Conservation (phyloP, 106 monocot species). For the Dendrobium nobile region DNA sequence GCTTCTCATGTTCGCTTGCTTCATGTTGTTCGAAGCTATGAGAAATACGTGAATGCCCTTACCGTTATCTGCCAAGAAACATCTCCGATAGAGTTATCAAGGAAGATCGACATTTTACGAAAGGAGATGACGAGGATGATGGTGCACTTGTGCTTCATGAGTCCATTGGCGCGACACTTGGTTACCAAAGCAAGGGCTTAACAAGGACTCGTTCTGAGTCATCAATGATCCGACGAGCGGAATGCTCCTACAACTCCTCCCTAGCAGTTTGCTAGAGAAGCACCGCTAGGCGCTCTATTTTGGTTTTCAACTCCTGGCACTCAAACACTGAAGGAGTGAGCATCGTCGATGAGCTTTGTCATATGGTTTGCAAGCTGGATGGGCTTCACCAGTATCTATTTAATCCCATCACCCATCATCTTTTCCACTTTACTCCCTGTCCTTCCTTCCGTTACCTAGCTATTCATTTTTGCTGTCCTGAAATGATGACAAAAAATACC, state of each 20-base stretch:
- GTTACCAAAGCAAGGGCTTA: constrained; percentile 36
- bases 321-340: constrained; percentile 35
- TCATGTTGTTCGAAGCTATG: too few species aligned
- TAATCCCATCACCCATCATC: constrained; percentile 56
- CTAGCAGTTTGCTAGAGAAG: constrained; percentile 61
- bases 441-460: neutral
- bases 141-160: constrained; percentile 46
- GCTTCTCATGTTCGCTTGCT: too few species aligned
- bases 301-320: constrained; percentile 45
- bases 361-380: constrained; percentile 65
- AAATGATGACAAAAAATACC: neutral
- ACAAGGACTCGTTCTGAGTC: constrained; percentile 59
- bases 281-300: constrained; percentile 28
- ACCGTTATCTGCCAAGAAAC: constrained; percentile 39
- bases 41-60: too few species aligned
- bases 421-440: neutral
- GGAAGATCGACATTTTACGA: constrained; percentile 43
- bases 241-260: constrained; percentile 63
- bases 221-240: constrained; percentile 64
- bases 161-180: constrained; percentile 41
- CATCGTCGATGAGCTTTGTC: constrained; percentile 36
- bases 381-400: constrained; percentile 43
- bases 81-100: constrained; percentile 64
- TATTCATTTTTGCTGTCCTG: neutral
- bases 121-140: constrained; percentile 45